Base-by-base conservation (phyloP, 257 asterid species). In the Henckelia pumila region DNA sequence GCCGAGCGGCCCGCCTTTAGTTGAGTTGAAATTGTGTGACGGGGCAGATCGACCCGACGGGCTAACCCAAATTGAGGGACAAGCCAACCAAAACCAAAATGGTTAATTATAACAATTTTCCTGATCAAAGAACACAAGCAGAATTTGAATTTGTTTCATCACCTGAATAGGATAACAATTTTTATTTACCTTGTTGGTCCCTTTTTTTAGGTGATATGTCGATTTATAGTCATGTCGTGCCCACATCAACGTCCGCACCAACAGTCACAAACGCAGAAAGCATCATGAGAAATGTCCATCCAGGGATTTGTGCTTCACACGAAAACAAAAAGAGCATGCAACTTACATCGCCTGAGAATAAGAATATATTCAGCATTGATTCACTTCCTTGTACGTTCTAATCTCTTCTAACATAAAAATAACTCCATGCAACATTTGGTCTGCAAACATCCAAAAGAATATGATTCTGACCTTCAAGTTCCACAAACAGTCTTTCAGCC, bases 281-380 rank as follows among this genome's bases (percentile, higher is more conserved):
- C 22, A 19, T 14, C 1, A 9, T 26, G 23, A 59, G 24, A 59
- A 19, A 59, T 28, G 40, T 14, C 33, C 14, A 28, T 59, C 44
- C 19, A 28, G 64, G 64, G 33, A 59, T 11, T 59, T 59, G 21
- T 25, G 59, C 59, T 55, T 19, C 7, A 16, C 25, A 55, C 6
- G 23, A 65, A 52, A 69, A 50, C 57, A 53, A 49, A 53, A 49
- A 23, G 53, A 16, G 65, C 35, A 40, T 32, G 62, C 23, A 66
- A 69, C 75, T 44, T 50, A 26, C 56, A 63, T 70, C 61, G 61
- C 56, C 66, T 21, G 52, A 71, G 76, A 69, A 67, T 76, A 25
- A 16, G 73, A 50, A 77, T 60, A 77, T 62, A 24, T 69, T 29
- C 71, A 11, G 52, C 56, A 69, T 32, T 76, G 59, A 26, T 64